Conservation (phyloP, 2,329 filamentous ascomycete genomes). For the Malbranchea zuffiana region DNA sequence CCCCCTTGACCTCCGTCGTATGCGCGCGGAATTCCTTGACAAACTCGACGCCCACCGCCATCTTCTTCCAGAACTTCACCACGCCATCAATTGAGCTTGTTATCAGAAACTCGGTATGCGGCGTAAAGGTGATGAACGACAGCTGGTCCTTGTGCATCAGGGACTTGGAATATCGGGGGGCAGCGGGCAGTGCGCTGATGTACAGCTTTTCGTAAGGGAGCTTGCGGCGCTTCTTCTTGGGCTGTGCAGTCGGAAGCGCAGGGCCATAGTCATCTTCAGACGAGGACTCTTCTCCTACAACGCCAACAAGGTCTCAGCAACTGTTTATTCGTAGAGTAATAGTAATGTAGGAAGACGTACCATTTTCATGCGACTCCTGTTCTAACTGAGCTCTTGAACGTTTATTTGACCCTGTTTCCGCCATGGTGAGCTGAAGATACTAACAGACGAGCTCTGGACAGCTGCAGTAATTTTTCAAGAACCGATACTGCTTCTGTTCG, state of each 20-base stretch:
- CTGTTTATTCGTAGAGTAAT: constrained; percentile 15
- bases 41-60: constrained; percentile 81
- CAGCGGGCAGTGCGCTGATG: constrained; percentile 73
- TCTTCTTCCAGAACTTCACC: constrained; percentile 99
- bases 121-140: constrained; percentile 76
- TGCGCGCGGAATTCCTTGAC: constrained; percentile 97
- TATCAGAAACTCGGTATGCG: constrained; percentile 85
- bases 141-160: constrained; percentile 98
- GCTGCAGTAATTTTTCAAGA: no score
- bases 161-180: constrained; percentile 79
- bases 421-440: no score
- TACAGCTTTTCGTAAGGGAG: constrained; percentile 94
- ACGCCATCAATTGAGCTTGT: constrained; percentile 91
- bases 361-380: constrained; percentile 25
- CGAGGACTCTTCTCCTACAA: constrained; percentile 46
- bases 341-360: constrained; percentile 18
- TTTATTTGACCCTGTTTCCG: constrained; percentile 35
- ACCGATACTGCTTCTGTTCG: no score
- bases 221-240: constrained; percentile 82
- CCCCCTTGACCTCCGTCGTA: constrained; percentile 67
- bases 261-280: constrained; percentile 91
- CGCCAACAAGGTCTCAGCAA: not conserved
- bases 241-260: constrained; percentile 68
- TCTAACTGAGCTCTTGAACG: constrained; percentile 48
- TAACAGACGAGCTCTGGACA: not conserved